Percentiles rank a stretch among this genome's conserved stretches.
Evolutionary conservation across 192 early-diverging fungal genomes (phyloP).

Genomic region (Backusella mclennaniae): DNA sequence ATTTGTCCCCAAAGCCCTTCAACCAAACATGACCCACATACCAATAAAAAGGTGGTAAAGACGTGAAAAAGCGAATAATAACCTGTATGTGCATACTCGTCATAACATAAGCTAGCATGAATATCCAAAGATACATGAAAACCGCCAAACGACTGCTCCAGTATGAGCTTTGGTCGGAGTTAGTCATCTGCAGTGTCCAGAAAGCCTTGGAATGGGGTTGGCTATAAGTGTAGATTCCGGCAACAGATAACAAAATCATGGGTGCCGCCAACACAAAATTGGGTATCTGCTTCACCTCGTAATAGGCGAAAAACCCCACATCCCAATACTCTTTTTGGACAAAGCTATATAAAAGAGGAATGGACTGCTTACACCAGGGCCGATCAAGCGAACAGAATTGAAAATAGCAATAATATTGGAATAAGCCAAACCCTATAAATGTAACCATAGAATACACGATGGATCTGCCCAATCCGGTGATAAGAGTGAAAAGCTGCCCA

Average conservation of each 20-base stretch:
- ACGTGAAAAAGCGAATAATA: conserved; percentile 82
- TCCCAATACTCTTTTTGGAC: conserved; percentile 90
- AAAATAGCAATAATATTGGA: conserved; percentile 62
- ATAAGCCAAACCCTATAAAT: conserved; percentile 54
- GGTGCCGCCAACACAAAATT: conserved; percentile 88
- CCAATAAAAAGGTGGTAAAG: conserved; percentile 80
- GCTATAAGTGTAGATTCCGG: conserved; percentile 59
- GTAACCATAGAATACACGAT: conserved; percentile 37
- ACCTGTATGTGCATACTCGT: conserved; percentile 91
- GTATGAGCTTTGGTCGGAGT: neutral
- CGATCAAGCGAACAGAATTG: conserved; percentile 58
- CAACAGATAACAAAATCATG: conserved; percentile 63
- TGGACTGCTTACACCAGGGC: conserved; percentile 63
- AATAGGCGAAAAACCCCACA: conserved; percentile 84
- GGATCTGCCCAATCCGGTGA: neutral
- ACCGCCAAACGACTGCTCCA: neutral
- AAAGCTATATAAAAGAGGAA: conserved; percentile 76
- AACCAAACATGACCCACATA: conserved; percentile 49
- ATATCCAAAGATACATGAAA: conserved; percentile 66
- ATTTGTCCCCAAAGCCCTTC: neutral
- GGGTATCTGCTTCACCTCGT: conserved; percentile 77
- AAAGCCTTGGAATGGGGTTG: conserved; percentile 51
- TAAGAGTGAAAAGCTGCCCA: neutral
- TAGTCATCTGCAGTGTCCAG: neutral
- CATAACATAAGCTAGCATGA: conserved; percentile 57